A percentile compares a stretch with the other conserved stretches of the same genome.
Conservation (phyloP, 2,329 filamentous ascomycete species). For the Xylaria arbuscula region DNA sequence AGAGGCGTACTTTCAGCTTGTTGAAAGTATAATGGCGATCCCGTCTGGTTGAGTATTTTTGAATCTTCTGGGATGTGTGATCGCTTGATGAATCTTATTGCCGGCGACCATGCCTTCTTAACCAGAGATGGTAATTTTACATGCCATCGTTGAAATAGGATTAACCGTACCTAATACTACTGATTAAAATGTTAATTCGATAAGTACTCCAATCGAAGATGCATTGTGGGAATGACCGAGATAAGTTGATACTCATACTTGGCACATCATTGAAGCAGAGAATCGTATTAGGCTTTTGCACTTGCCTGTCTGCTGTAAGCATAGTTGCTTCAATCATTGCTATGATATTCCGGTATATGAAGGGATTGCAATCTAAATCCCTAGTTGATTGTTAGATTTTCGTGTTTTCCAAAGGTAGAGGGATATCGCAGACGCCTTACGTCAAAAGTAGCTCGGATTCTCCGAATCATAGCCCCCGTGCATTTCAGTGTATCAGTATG, state of each 20-base stretch:
- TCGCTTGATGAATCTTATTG: background rate
- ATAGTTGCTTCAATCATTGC: background rate
- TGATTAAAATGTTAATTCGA: background rate
- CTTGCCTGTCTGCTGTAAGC: background rate
- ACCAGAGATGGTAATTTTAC: background rate
- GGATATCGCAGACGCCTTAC: constrained; percentile 34
- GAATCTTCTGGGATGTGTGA: background rate
- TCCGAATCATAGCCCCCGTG: constrained; percentile 21
- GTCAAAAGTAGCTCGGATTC: constrained; percentile 43
- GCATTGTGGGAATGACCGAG: background rate
- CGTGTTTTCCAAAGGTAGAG: background rate
- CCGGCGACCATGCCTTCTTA: background rate
- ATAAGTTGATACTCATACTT: background rate
- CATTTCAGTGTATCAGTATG: constrained; percentile 30
- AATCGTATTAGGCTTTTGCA: background rate
- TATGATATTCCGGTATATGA: constrained; percentile 18
- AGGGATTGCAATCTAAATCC: constrained; percentile 38
- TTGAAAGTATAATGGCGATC: background rate
- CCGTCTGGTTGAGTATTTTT: background rate
- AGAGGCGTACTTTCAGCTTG: too few relatives aligned
- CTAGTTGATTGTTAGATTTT: constrained; percentile 31
- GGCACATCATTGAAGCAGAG: background rate
- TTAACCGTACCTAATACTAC: background rate
- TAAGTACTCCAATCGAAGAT: background rate
- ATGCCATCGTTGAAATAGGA: background rate